Base-by-base conservation (phyloP, 192 early-diverging fungal genomes). In the Rhizophagus sp. region DNA sequence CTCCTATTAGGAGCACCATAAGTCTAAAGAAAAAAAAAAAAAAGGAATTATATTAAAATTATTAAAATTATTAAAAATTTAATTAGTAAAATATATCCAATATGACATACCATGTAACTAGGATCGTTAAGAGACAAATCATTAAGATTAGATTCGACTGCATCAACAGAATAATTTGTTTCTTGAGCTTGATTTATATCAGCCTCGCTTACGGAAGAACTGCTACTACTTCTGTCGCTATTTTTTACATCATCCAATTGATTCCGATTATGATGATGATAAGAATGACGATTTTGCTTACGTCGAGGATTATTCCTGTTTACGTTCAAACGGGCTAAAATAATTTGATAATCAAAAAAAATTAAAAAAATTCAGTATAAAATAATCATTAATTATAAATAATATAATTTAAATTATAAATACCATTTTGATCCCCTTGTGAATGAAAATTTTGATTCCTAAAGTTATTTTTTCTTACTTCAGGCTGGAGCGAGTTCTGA, bases 401-500 rank as follows among this genome's bases (percentile, higher is more conserved):
- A n/a, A 10, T 74, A 12, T 4, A 65, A 44, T 15, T 5, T 11
- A 24, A 12, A n/a, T 64, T 27, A 13, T n/a, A 65, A 34, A 22
- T 47, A 77, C 75, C 75, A 65, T 44, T 65, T 47, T 19, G 33
- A 27, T 77, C 62, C 30, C 62, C 39, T 77, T 62, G 63, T 7
- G 15, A 8, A 33, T 39, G 27, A 65, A 66, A n/a, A 65, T 25
- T 62, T 65, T 39, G 33, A 39, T 22, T 65, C 41, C 19, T 47
- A 4, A 47, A 62, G 27, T 12, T 25, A 61, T 22, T 65, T 44
- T 27, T 64, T 66, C n/a, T 65, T 7, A 25, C 10, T 4, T 77
- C 75, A 77, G 61, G 75, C 62, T 62, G 75, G 75, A 41, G 33
- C 62, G 62, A 77, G 62, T 1, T 77, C 75, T 66, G 73, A 25